These are phyloP conservation scores for Carnegiea gigantea DNA, from an alignment of 179 eudicot species.

Conservation along the genomic window DNA sequence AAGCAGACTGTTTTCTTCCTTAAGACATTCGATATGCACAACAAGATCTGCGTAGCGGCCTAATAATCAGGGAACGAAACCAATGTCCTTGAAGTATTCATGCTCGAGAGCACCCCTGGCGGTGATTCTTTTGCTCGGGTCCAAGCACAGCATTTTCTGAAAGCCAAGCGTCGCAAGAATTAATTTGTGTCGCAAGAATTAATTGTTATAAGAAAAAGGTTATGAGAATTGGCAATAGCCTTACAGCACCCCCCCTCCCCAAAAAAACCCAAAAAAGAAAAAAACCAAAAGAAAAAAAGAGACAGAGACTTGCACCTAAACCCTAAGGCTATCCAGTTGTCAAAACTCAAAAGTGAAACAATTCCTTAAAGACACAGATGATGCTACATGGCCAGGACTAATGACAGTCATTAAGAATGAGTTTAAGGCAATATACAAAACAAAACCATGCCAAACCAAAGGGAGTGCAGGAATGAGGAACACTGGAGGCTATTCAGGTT, in stretches of 20 bases:
- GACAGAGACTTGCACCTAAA: too few species aligned
- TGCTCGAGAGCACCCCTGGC: conserved; percentile 88
- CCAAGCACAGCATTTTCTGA: conserved; percentile 95
- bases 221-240: neutral
- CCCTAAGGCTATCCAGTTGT: too few species aligned
- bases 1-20: conserved; percentile 19
- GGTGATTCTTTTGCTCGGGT: conserved; percentile 90
- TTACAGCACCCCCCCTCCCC: neutral
- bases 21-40: conserved; percentile 32
- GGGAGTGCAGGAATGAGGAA: neutral
- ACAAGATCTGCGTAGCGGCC: conserved; percentile 3
- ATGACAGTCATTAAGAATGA: too few species aligned
- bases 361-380: too few species aligned
- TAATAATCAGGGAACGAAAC: conserved; percentile 54
- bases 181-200: neutral
- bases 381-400: neutral
- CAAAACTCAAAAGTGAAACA: too few species aligned
- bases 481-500: too few species aligned
- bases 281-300: too few species aligned
- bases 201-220: neutral
- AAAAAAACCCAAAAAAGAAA: too few species aligned
- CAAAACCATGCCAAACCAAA: neutral
- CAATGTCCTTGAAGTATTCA: conserved; percentile 90
- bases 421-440: neutral
- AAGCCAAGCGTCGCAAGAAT: conserved; percentile 8